phyloP scores from a whole-genome alignment of 2,329 filamentous ascomycete genomes.

The Hymenotorrendiella dingleyae region DNA sequence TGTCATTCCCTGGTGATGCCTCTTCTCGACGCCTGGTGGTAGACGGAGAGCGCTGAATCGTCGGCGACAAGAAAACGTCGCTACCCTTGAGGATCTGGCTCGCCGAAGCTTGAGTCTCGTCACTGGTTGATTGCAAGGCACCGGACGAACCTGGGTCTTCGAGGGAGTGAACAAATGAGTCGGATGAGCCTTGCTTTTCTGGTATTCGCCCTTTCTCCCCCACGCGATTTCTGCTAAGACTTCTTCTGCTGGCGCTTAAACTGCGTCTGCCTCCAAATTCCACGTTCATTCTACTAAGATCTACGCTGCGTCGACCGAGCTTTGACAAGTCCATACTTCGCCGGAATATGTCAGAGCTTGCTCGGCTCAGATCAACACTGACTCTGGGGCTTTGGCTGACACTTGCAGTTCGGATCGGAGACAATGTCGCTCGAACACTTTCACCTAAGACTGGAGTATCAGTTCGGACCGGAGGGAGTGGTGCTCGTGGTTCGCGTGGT shows the following conservation, averaged over 20 bases:
- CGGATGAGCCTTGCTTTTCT: conserved; percentile 57
- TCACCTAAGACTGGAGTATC: conserved; percentile 39
- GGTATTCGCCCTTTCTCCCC: conserved; percentile 45
- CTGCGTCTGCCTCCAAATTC: conserved; percentile 50
- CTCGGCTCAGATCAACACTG: conserved; percentile 46
- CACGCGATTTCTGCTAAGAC: conserved; percentile 42
- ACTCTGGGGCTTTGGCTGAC: conserved; percentile 48
- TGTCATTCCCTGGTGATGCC: conserved; percentile 12
- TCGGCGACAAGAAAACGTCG: conserved; percentile 80
- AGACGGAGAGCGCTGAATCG: conserved; percentile 47
- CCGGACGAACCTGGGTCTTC: conserved; percentile 72
- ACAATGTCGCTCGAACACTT: conserved; percentile 55
- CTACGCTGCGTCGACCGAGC: conserved; percentile 41
- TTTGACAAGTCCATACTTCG: conserved; percentile 44
- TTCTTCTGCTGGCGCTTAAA: conserved; percentile 53
- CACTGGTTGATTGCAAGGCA: conserved; percentile 60
- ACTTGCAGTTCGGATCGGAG: conserved; percentile 39
- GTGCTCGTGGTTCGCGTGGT: conserved; percentile 13
- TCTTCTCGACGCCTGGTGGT: conserved; percentile 16
- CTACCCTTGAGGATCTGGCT: conserved; percentile 87
- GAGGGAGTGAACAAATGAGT: conserved; percentile 69
- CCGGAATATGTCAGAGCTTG: conserved; percentile 49
- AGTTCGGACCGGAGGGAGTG: conserved; percentile 16
- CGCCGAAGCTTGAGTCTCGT: conserved; percentile 72
- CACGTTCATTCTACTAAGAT: conserved; percentile 39